phyloP scores from a whole-genome alignment of 2,329 filamentous ascomycete genomes.

The Neonectria coccinea region DNA sequence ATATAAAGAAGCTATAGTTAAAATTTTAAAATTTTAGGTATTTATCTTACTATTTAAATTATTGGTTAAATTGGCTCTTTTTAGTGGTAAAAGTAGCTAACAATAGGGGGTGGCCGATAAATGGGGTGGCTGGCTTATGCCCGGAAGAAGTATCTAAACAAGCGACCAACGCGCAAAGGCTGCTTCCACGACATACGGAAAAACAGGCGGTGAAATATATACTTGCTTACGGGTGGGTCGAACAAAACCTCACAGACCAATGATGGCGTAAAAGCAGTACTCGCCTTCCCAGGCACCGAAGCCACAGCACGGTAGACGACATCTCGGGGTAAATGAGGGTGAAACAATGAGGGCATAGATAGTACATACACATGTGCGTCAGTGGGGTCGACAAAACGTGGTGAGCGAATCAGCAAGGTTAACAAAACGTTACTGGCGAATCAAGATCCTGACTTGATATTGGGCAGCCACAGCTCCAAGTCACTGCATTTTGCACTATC shows the following conservation, averaged over 20 bases:
- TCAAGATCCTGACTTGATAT: background rate
- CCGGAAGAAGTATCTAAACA: background rate
- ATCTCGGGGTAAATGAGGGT: background rate
- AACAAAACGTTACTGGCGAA: slow-evolving; percentile 1
- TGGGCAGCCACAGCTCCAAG: too few species aligned
- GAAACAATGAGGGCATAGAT: background rate
- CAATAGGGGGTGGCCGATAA: too few species aligned
- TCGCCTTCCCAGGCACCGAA: background rate
- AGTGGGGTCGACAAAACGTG: background rate
- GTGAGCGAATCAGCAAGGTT: background rate
- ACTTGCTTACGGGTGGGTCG: background rate
- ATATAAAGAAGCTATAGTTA: too few species aligned
- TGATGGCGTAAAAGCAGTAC: background rate
- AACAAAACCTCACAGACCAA: background rate
- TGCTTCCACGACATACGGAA: too few species aligned
- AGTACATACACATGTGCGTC: background rate
- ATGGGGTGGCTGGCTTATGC: too few species aligned
- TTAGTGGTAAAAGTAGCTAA: too few species aligned
- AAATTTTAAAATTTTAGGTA: too few species aligned
- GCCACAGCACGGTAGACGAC: background rate
- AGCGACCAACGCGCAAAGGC: background rate
- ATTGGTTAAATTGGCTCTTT: too few species aligned
- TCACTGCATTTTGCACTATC: too few species aligned
- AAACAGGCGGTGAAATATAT: background rate
- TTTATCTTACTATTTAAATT: too few species aligned